Base-by-base conservation (phyloP, 73 alveolate species). In the Blepharisma japonicum region DNA sequence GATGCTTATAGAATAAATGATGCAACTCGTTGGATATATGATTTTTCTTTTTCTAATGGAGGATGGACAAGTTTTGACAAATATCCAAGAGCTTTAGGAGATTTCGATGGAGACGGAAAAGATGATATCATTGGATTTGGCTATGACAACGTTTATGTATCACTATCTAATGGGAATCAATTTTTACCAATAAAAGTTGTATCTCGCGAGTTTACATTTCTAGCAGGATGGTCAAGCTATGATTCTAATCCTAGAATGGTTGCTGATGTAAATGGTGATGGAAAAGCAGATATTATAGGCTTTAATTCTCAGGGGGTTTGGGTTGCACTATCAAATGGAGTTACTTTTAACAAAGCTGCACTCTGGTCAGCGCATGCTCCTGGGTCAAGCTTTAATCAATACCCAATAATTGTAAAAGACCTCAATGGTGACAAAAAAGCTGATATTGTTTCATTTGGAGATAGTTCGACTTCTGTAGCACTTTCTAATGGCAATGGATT, bases 231-330 rank as follows among this genome's bases (percentile, higher is more conserved):
- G 67, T 1, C n/a, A 14, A 53, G 6, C 4, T 53, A 14, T 53
- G 23, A 53, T 20, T 3, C 0, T 1, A 20, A 0, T 11, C 67
- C 67, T 2, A 53, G 67, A 20, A 53, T 53, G 67, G 67, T 53
- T 14, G 23, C n/a, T 14, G 67, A 53, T 53, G 67, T 53, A 14
- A 53, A 53, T 53, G 67, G 67, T 53, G 67, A 53, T 4, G 67
- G 67, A 14, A 53, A 53, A 53, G 67, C 27, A 1, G 67, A 53
- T 4, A 53, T 53, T 53, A 4, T 53, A 11, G 67, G 67, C 27
- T 14, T 53, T 14, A 14, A 11, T 14, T 53, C 67, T 14, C n/a
- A 53, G 3, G 23, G 23, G 2, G 4, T 4, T 20, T 20, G 67
- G 23, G 67, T 53, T 2, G 67, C 67, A 14, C 4, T 53, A 53